Evolutionary conservation across 805 yeast genomes (phyloP).

Genomic region (Kodamaea neixiangensis): DNA sequence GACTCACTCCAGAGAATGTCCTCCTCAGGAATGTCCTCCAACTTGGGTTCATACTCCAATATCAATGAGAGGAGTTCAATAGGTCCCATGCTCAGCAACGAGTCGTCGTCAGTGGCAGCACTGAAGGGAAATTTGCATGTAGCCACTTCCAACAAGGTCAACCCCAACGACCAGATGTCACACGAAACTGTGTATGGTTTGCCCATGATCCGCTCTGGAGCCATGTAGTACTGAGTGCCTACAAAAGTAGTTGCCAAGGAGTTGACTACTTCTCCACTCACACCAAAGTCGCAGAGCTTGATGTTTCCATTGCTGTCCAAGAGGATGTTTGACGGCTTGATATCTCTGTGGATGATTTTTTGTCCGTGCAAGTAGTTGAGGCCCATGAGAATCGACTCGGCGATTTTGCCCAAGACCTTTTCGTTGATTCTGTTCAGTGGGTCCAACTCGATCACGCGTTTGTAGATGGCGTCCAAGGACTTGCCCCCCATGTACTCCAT

Average conservation of each 20-base stretch:
- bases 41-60: constrained; percentile 76
- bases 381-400: constrained; percentile 83
- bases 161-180: constrained; percentile 95
- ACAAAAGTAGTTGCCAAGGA: constrained; percentile 95
- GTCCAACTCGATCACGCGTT: constrained; percentile 61
- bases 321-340: constrained; percentile 91
- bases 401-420: constrained; percentile 86
- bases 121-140: constrained; percentile 83
- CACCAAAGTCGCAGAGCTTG: constrained; percentile 96
- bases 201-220: constrained; percentile 96
- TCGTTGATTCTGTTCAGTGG: constrained; percentile 87
- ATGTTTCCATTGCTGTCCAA: constrained; percentile 77
- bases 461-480: constrained; percentile 88
- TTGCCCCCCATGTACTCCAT: constrained; percentile 98
- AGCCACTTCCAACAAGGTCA: constrained; percentile 91
- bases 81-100: constrained; percentile 53
- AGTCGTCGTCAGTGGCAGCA: constrained; percentile 33
- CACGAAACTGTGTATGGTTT: constrained; percentile 93
- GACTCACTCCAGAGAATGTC: constrained; percentile 80
- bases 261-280: constrained; percentile 94
- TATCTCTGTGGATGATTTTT: constrained; percentile 90
- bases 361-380: constrained; percentile 85
- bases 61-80: constrained; percentile 83
- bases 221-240: constrained; percentile 98
- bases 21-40: constrained; percentile 73